Base-by-base conservation (phyloP, 805 yeast species). In the Myxozyma nipponensis region DNA sequence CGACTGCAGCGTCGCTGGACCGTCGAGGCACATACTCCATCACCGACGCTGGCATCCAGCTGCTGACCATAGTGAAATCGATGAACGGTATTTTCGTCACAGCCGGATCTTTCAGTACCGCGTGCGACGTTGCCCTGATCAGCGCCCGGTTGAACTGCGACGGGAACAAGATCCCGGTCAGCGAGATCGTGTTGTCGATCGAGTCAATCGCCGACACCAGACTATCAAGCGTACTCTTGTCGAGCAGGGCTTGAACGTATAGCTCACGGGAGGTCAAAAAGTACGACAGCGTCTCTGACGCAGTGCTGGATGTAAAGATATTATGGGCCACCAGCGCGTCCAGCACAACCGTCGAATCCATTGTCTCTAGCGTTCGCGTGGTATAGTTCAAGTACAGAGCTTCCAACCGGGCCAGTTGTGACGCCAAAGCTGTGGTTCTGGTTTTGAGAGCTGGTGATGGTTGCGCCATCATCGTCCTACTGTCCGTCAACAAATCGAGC, bases 281-380 rank as follows among this genome's bases (percentile, higher is more conserved):
- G 35, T 48, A 36, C 3, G 40, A 39, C 2, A 52, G 17, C 6
- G 56, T 42, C 4, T 40, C 40, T 22, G 45, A 44, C 13, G 50
- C 19, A 3, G 49, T 32, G 9, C 44, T 38, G 2, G 42, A 38
- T 7, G 50, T 40, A 34, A 28, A 48, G 2, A 52, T 40, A 37
- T 46, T 36, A 35, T 48, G 38, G 3, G 50, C 37, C 4, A 48
- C 52, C 3, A 52, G 39, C 3, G 53, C 52, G 36, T 52, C 52
- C 22, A 48, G 52, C 10, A 52, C 37, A 15, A 9, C 39, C 3
- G 56, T 19, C 5, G 50, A n/a, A 13, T 38, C 19, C 13, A 47
- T 22, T 6, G 44, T 42, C 4, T 34, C 30, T 9, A 52, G 44
- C 21, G 44, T 39, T 3, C 30, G n/a, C 15, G 36, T 24, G 17